phyloP scores from a whole-genome alignment of 139 green algal genomes.

The Chlorella sp. region DNA sequence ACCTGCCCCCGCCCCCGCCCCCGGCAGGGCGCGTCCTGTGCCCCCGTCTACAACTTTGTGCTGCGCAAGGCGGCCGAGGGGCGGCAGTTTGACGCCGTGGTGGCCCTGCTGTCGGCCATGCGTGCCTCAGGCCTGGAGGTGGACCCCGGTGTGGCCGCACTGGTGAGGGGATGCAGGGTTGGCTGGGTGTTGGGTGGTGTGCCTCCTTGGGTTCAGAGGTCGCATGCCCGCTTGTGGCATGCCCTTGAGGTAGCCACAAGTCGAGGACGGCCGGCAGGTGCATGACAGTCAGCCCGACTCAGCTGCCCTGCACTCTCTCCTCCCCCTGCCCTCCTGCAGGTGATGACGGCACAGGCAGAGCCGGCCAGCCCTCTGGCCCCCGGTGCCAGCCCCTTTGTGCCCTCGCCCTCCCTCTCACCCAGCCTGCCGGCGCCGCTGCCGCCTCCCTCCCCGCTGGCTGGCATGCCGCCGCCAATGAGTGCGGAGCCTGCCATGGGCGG shows the following conservation, averaged over 20 bases:
- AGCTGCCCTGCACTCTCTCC: neutral
- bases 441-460: neutral
- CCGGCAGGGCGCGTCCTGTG: neutral
- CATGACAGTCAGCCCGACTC: too few relatives aligned
- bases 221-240: too few relatives aligned
- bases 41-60: conserved; percentile 29
- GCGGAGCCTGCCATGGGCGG: neutral
- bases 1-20: too few relatives aligned
- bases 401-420: neutral
- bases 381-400: neutral
- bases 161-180: conserved; percentile 10
- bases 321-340: neutral
- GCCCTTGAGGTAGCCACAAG: too few relatives aligned
- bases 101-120: conserved; percentile 34
- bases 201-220: too few relatives aligned
- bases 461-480: neutral
- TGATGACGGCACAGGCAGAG: conserved; percentile 4
- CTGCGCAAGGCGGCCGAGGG: conserved; percentile 14
- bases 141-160: neutral
- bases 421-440: neutral
- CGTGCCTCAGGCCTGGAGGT: conserved; percentile 29
- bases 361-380: neutral
- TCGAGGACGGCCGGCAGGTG: too few relatives aligned
- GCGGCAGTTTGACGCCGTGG: neutral
- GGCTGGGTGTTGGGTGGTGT: too few relatives aligned